These are phyloP conservation scores for Viola pubescens DNA, from an alignment of 441 rosid species.

Conservation along the genomic window DNA sequence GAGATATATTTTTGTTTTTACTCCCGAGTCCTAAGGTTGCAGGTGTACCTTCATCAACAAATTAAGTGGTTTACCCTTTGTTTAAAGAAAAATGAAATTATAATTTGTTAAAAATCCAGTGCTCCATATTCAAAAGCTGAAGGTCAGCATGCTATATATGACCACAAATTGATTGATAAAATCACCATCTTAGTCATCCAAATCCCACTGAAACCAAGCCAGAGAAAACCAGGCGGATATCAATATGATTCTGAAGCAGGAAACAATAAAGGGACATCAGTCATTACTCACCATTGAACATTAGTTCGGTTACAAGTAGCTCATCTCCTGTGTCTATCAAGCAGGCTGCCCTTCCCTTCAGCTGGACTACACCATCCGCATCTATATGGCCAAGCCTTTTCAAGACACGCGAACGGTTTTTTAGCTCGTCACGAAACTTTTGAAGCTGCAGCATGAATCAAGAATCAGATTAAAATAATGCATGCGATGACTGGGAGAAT, in stretches of 20 bases:
- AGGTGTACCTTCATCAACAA: no score
- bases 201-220: constrained; percentile 6
- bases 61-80: no score
- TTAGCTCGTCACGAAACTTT: constrained; percentile 90
- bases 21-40: no score
- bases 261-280: constrained; percentile 16
- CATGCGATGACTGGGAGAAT: neutral
- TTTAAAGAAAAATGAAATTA: no score
- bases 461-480: constrained; percentile 15
- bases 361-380: constrained; percentile 80
- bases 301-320: constrained; percentile 91
- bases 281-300: constrained; percentile 73
- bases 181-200: constrained; percentile 1
- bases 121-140: neutral
- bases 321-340: constrained; percentile 99
- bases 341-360: constrained; percentile 98
- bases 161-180: constrained; percentile 3
- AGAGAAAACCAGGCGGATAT: constrained; percentile 14
- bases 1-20: no score
- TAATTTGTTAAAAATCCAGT: no score
- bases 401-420: constrained; percentile 88
- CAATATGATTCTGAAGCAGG: constrained; percentile 12
- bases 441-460: constrained; percentile 55
- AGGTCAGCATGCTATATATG: neutral
- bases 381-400: constrained; percentile 94